Conservation (phyloP, 2,329 filamentous ascomycete genomes). For the Chrysoporthe cubensis region DNA sequence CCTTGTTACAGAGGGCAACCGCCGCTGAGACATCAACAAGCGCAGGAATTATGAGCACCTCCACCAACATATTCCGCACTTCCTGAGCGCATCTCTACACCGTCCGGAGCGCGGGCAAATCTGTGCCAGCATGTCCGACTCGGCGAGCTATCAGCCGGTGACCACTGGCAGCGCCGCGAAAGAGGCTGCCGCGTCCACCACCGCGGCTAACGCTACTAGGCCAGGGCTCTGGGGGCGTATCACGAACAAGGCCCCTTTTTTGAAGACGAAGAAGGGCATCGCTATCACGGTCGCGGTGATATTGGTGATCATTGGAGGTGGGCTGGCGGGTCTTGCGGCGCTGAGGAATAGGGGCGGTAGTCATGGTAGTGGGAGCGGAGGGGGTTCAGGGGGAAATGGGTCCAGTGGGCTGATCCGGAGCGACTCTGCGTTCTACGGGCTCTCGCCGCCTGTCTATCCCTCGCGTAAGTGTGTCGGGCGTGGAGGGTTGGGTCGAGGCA, state of each 20-base stretch:
- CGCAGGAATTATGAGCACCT: background rate
- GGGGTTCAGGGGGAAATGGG: conserved; percentile 10
- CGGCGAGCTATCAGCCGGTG: conserved; percentile 7
- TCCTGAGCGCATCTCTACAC: background rate
- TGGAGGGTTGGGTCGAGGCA: background rate
- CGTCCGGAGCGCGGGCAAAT: background rate
- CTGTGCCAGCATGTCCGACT: conserved; percentile 14
- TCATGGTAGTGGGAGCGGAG: conserved; percentile 6
- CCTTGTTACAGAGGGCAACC: background rate
- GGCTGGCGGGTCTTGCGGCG: conserved; percentile 41
- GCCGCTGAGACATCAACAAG: background rate
- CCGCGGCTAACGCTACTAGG: background rate
- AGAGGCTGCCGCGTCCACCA: conserved; percentile 29
- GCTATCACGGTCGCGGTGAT: conserved; percentile 33
- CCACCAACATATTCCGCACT: background rate
- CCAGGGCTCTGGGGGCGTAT: conserved; percentile 28
- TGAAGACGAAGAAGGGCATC: conserved; percentile 38
- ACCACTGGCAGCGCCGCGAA: background rate
- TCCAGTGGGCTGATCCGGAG: conserved; percentile 39
- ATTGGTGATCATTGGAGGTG: conserved; percentile 41
- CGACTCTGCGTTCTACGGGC: conserved; percentile 53
- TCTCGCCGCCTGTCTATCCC: conserved; percentile 55
- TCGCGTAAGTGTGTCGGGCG: conserved; percentile 46
- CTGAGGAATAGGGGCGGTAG: conserved; percentile 30
- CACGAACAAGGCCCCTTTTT: conserved; percentile 36